A percentile compares a stretch with the other conserved stretches of the same genome.
phyloP scores from a whole-genome alignment of 2,329 filamentous ascomycete genomes.

The Dactylellina leptospora region DNA sequence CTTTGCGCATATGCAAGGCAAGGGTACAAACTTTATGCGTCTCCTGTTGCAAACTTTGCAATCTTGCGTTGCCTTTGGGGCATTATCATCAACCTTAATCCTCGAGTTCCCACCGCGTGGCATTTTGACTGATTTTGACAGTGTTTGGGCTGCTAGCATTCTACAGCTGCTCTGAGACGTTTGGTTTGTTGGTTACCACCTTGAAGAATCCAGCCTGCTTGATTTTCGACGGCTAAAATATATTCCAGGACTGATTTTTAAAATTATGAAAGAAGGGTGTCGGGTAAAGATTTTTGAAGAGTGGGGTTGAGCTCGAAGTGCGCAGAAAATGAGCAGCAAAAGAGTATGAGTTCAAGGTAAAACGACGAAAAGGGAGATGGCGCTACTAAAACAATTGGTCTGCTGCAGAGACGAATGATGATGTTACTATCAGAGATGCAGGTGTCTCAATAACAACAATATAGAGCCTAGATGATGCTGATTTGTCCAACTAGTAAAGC shows the following conservation, averaged over 20 bases:
- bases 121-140: conserved; percentile 49
- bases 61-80: conserved; percentile 48
- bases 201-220: background rate
- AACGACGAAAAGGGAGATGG: background rate
- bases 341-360: background rate
- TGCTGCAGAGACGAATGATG: background rate
- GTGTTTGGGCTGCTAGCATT: conserved; percentile 50
- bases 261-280: too few relatives aligned
- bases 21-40: conserved; percentile 46
- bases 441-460: too few relatives aligned
- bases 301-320: background rate
- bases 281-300: too few relatives aligned
- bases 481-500: conserved; percentile 47
- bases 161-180: conserved; percentile 23
- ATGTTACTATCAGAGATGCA: background rate
- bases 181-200: background rate
- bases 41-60: conserved; percentile 51
- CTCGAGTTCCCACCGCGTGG: conserved; percentile 47
- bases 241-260: too few relatives aligned
- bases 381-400: background rate
- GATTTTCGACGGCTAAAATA: too few relatives aligned
- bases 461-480: conserved; percentile 28
- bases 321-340: background rate
- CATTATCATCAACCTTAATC: conserved; percentile 51
- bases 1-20: background rate